A percentile compares a stretch with the other conserved stretches of the same genome.
Evolutionary conservation across 768 basidiomycete genomes (phyloP).

Genomic region (Mycena albidolilacea): DNA sequence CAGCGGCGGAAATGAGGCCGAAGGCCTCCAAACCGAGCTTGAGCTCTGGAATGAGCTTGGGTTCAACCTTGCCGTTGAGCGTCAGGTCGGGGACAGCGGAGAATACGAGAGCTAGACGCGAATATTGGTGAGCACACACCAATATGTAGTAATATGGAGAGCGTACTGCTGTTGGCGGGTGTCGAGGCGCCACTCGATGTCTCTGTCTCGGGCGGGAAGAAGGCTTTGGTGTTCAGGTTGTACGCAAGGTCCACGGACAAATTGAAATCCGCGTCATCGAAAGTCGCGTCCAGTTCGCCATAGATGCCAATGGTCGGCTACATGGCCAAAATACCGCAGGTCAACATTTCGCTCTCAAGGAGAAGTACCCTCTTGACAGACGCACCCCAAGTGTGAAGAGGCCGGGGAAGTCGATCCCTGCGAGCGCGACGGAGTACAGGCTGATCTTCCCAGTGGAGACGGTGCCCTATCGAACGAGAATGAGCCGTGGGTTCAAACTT

Average conservation of each 20-base stretch:
- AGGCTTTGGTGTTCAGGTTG: slow-evolving; percentile 39
- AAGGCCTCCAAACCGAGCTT: slow-evolving; percentile 29
- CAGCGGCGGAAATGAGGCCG: slow-evolving; percentile 7
- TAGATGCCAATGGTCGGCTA: slow-evolving; percentile 36
- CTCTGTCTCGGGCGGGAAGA: slow-evolving; percentile 43
- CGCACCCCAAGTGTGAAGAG: slow-evolving; percentile 50
- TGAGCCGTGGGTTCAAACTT: background rate
- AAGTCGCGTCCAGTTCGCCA: slow-evolving; percentile 38
- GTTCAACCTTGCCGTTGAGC: background rate
- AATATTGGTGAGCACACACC: background rate
- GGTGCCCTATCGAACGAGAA: slow-evolving; percentile 31
- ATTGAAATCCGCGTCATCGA: slow-evolving; percentile 45
- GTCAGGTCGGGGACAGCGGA: slow-evolving; percentile 22
- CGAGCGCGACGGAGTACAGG: slow-evolving; percentile 46
- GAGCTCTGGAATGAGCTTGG: slow-evolving; percentile 27
- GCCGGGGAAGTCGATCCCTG: slow-evolving; percentile 48
- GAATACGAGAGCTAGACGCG: slow-evolving; percentile 16
- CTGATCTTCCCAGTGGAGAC: slow-evolving; percentile 42
- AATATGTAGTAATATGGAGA: background rate
- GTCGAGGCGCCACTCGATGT: slow-evolving; percentile 5
- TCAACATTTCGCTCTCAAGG: too few species aligned
- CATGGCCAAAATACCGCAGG: background rate
- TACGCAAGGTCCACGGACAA: slow-evolving; percentile 46
- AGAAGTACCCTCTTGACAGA: background rate
- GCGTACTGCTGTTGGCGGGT: slow-evolving; percentile 23